Evolutionary conservation across 2,329 filamentous ascomycete genomes (phyloP).

Genomic region (Teratosphaeria nubilosa): DNA sequence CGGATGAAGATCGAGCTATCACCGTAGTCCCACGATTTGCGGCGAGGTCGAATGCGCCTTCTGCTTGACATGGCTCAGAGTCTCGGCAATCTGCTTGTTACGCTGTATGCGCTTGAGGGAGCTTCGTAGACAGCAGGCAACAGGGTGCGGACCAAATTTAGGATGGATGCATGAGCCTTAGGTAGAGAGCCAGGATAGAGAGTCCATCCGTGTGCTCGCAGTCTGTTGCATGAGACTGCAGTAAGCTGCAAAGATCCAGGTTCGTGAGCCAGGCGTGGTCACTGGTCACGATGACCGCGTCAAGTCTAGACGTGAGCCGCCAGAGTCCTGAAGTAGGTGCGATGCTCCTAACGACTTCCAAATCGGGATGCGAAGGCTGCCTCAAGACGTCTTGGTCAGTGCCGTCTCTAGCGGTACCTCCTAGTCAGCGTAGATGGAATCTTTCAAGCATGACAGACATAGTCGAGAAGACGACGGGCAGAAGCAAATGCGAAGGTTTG

Average conservation of each 20-base stretch:
- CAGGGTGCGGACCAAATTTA: too few species aligned
- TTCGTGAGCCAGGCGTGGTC: background rate
- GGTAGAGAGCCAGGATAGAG: background rate
- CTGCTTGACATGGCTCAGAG: background rate
- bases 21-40: conserved; percentile 14
- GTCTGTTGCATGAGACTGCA: background rate
- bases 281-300: too few species aligned
- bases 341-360: too few species aligned
- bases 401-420: too few species aligned
- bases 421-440: too few species aligned
- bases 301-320: too few species aligned
- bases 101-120: background rate
- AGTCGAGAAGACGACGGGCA: too few species aligned
- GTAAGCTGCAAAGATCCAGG: background rate
- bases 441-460: too few species aligned
- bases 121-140: background rate
- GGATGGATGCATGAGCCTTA: background rate
- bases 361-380: too few species aligned
- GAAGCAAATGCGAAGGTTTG: background rate
- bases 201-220: background rate
- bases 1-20: conserved; percentile 18
- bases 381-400: too few species aligned
- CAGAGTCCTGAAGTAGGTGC: too few species aligned
- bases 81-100: background rate
- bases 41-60: conserved; percentile 9